phyloP scores from a whole-genome alignment of 176 grass and related monocot species.

The Zea luxurians region DNA sequence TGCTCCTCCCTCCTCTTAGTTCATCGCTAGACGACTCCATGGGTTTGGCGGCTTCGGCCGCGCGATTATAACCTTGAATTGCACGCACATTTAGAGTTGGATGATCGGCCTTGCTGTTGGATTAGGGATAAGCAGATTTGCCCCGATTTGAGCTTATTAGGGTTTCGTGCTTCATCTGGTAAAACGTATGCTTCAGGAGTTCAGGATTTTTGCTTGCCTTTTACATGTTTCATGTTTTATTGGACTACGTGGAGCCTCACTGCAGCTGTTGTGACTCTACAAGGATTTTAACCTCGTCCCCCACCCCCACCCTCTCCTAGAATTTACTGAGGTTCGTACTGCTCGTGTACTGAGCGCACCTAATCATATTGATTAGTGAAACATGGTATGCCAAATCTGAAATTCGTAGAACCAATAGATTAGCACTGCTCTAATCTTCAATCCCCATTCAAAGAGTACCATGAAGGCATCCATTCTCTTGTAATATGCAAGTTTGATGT shows the following conservation, averaged over 20 bases:
- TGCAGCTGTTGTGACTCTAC: no score
- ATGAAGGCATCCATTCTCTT: background rate
- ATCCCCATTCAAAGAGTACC: background rate
- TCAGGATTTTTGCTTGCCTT: no score
- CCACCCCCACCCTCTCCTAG: no score
- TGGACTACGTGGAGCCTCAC: no score
- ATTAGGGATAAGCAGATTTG: conserved; percentile 11
- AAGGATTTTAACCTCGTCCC: no score
- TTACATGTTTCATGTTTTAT: no score
- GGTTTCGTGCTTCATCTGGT: background rate
- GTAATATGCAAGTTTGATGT: background rate
- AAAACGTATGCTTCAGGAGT: background rate
- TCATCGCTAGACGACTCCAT: background rate
- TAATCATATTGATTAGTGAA: conserved; percentile 9
- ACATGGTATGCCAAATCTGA: background rate
- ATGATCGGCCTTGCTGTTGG: background rate
- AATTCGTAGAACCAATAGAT: background rate
- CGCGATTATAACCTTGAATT: conserved; percentile 3
- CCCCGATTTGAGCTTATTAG: background rate
- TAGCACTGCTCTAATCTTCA: background rate
- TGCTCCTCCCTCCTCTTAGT: background rate
- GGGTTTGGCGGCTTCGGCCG: background rate
- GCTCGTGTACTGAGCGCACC: background rate
- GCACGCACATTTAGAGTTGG: background rate
- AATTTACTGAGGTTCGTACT: conserved; percentile 3